phyloP scores from a whole-genome alignment of 495 filamentous ascomycete species.

The Pyrenula massariospora region DNA sequence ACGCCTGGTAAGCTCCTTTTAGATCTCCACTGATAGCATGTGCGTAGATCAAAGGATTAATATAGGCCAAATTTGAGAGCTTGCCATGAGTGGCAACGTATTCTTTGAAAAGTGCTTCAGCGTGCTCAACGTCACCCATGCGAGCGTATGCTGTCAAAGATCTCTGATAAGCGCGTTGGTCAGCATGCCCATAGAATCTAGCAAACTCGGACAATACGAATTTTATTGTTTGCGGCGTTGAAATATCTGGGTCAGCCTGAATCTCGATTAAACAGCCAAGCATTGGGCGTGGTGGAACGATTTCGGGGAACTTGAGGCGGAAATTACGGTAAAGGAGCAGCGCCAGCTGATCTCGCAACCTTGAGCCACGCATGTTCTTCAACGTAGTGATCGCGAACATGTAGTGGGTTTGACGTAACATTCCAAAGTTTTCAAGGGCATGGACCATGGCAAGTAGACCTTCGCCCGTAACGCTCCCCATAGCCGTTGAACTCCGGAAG shows the following conservation, averaged over 20 bases:
- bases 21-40: conserved; percentile 55
- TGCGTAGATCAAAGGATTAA: conserved; percentile 46
- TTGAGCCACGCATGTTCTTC: conserved; percentile 11
- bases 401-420: conserved; percentile 16
- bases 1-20: conserved; percentile 40
- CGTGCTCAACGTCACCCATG: conserved; percentile 17
- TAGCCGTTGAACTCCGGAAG: conserved; percentile 9
- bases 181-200: conserved; percentile 17
- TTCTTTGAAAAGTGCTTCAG: conserved; percentile 20
- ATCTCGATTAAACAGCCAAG: neutral
- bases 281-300: neutral
- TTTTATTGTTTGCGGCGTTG: conserved; percentile 31
- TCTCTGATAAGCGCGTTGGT: conserved; percentile 16
- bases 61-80: conserved; percentile 19
- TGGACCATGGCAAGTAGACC: conserved; percentile 17
- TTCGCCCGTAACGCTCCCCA: conserved; percentile 15
- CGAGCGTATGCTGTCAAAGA: conserved; percentile 20
- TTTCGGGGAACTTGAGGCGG: conserved; percentile 7
- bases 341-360: conserved; percentile 13
- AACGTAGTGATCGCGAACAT: conserved; percentile 16
- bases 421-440: conserved; percentile 9
- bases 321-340: conserved; percentile 30
- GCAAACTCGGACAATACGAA: conserved; percentile 44
- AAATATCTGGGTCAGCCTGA: conserved; percentile 19
- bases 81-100: conserved; percentile 22